Conservation (phyloP, 2,329 filamentous ascomycete genomes). For the Diaporthe vaccinii region DNA sequence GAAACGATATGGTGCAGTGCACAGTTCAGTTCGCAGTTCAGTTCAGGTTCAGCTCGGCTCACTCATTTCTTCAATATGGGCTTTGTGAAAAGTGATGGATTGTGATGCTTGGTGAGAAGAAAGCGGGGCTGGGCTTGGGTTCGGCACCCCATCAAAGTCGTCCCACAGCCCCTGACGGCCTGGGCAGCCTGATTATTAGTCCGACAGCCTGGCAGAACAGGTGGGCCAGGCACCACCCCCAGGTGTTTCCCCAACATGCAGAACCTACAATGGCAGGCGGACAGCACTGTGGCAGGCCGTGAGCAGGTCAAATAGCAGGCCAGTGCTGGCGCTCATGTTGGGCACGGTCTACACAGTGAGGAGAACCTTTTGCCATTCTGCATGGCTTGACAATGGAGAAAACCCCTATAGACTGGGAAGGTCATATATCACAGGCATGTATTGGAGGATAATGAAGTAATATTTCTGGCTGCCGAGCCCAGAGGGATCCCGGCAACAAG, state of each 20-base stretch:
- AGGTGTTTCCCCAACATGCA: constrained; percentile 27
- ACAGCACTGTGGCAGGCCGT: neutral
- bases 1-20: neutral
- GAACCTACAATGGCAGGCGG: neutral
- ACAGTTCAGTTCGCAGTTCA: constrained; percentile 3
- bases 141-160: neutral
- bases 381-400: neutral
- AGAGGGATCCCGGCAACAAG: neutral
- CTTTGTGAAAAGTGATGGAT: constrained; percentile 34
- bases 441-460: neutral
- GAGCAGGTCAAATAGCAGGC: neutral
- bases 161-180: constrained; percentile 10
- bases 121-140: constrained; percentile 19
- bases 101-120: constrained; percentile 22
- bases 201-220: neutral
- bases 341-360: neutral
- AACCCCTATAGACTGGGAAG: neutral
- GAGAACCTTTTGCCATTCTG: neutral
- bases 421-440: neutral
- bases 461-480: neutral
- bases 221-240: constrained; percentile 6
- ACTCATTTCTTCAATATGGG: constrained; percentile 28
- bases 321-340: neutral
- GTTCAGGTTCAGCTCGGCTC: constrained; percentile 5
- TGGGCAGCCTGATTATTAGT: neutral